phyloP scores from a whole-genome alignment of 129 eudicot species.

The Heracleum sosnowskyi region DNA sequence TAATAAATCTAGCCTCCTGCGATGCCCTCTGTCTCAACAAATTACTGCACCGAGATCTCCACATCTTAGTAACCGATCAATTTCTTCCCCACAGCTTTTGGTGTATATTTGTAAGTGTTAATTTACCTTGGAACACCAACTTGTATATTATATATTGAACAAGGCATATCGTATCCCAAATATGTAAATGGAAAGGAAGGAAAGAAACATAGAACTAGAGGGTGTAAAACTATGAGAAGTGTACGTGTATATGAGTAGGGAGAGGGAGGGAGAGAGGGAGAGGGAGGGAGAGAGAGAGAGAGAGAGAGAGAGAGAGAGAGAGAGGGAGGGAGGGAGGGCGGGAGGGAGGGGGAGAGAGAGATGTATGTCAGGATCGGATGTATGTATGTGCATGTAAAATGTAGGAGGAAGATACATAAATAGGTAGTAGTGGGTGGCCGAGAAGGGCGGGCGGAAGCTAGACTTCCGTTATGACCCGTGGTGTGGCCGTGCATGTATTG shows the following conservation, averaged over 20 bases:
- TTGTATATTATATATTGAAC: no score
- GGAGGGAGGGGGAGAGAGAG: no score
- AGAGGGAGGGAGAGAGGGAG: no score
- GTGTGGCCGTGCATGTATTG: background rate
- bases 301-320: no score
- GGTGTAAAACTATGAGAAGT: no score
- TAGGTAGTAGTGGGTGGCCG: background rate
- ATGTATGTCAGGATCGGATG: background rate
- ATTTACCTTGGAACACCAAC: background rate
- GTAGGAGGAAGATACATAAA: background rate
- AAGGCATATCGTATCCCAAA: background rate
- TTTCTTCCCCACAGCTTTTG: background rate
- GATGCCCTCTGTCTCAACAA: conserved; percentile 32
- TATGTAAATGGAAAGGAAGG: background rate
- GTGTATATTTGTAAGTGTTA: background rate
- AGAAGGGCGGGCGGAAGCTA: background rate
- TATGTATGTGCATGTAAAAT: background rate
- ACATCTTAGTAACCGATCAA: conserved; percentile 23
- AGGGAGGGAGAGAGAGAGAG: no score
- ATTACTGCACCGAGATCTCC: conserved; percentile 38
- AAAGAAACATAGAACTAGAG: background rate
- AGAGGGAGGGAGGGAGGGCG: no score
- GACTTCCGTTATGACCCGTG: background rate
- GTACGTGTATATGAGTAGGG: no score
- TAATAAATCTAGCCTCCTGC: conserved; percentile 9